These are phyloP conservation scores for Blastobotrys mokoenaii DNA, from an alignment of 805 yeast species.

Conservation along the genomic window DNA sequence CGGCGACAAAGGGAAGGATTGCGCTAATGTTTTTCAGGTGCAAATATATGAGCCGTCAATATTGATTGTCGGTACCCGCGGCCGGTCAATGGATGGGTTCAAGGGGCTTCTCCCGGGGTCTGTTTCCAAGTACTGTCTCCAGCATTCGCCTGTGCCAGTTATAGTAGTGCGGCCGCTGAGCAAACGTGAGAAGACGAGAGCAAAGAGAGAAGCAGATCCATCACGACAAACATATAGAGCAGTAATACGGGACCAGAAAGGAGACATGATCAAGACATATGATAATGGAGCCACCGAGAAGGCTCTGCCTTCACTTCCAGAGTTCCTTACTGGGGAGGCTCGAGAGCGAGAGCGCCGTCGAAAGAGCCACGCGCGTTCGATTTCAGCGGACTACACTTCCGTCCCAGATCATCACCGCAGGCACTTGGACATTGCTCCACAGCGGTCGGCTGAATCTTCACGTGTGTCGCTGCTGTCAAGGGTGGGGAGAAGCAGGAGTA, in stretches of 20 bases:
- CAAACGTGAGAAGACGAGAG: slow-evolving; percentile 26
- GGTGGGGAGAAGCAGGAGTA: too few species aligned
- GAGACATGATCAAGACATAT: not conserved
- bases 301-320: too few species aligned
- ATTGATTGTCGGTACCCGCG: slow-evolving; percentile 39
- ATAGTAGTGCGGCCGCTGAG: slow-evolving; percentile 36
- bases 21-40: slow-evolving; percentile 15
- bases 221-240: not conserved
- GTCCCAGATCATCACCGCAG: not conserved
- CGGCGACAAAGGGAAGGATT: not conserved
- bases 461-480: too few species aligned
- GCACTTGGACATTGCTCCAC: too few species aligned
- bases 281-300: not conserved
- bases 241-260: not conserved
- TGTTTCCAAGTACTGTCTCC: slow-evolving; percentile 41
- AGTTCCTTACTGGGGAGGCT: too few species aligned
- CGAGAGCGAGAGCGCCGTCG: too few species aligned
- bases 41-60: slow-evolving; percentile 39
- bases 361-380: not conserved
- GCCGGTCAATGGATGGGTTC: slow-evolving; percentile 33
- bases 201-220: slow-evolving; percentile 28
- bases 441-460: too few species aligned
- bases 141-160: slow-evolving; percentile 39
- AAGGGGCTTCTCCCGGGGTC: slow-evolving; percentile 37
- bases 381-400: not conserved